Conservation (phyloP, 1,284 basidiomycete genomes). For the Pulchroboletus neoregius region DNA sequence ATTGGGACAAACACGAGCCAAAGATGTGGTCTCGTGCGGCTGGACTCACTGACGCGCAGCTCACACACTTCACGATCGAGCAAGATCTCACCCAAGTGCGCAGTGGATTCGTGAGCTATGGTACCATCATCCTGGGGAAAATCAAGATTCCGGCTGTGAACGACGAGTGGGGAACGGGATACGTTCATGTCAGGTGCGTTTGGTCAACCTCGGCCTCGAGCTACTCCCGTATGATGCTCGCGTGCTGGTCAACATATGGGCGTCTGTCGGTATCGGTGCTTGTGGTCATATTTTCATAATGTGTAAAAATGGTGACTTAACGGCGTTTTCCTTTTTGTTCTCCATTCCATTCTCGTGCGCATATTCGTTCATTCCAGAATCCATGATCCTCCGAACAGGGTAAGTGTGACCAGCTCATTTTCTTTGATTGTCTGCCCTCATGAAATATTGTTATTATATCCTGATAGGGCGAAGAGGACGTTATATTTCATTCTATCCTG, state of each 20-base stretch:
- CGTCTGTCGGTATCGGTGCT: conserved; percentile 4
- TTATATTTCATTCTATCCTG: conserved; percentile 66
- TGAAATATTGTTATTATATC: conserved; percentile 7
- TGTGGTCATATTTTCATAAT: conserved; percentile 10
- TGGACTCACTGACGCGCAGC: conserved; percentile 48
- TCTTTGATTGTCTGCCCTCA: conserved; percentile 7
- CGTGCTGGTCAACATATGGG: conserved; percentile 2
- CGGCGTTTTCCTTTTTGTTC: conserved; percentile 6
- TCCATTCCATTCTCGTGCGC: background rate
- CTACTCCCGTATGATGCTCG: background rate
- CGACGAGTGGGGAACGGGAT: conserved; percentile 60
- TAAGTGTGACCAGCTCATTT: conserved; percentile 31
- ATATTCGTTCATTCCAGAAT: conserved; percentile 39
- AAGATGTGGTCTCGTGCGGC: conserved; percentile 65
- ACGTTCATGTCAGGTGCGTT: conserved; percentile 66
- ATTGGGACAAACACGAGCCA: conserved; percentile 72
- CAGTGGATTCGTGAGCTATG: conserved; percentile 51
- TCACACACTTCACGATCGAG: conserved; percentile 51
- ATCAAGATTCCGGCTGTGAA: conserved; percentile 63
- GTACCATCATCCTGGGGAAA: conserved; percentile 72
- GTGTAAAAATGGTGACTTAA: conserved; percentile 12
- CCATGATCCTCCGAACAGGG: conserved; percentile 71
- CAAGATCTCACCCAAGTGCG: conserved; percentile 56
- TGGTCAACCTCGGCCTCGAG: background rate
- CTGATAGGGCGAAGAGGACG: conserved; percentile 57